Evolutionary conservation across 2,329 filamentous ascomycete species (phyloP), one percentile per base, ranked within the genome.

Genomic region (Nemania sp.): DNA sequence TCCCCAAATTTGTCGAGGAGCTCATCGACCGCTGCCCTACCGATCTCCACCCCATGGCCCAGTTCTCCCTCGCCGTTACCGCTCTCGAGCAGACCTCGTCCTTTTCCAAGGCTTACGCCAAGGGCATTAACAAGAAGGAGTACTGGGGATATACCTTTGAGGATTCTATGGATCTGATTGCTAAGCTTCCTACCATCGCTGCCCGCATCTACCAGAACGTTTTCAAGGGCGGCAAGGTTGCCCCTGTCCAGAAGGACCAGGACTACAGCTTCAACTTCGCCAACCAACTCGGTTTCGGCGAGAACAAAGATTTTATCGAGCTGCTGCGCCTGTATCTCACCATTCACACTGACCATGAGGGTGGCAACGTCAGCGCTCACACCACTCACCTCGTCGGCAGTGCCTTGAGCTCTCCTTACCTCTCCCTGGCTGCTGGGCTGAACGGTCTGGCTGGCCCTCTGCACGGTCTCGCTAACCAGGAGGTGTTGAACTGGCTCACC

Each of bases 91-190:
- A 97, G 81, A 94, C 96, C 79, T 98, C 95, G 66, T 87, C 91
- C 68, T 99, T 99, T 81, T 89, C 95, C 79, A 97, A 97, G 87
- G 95, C 95, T 74, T 99, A 99, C 78, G 94, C 93, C 75, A 96
- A 96, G 87, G 95, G 95, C 76, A 91, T 99, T 76, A 95, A 94
- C 88, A 99, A 99, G 91, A 91, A 93, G 81, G 92, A 98, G 73
- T 99, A 99, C 91, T 99, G 95, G 95, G 88, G 89, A 80, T 93
- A 98, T 87, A 97, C 93, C 72, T 99, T 96, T 75, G 95, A 99
- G 87, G 95, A 99, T 83, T 95, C 93, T 65, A 98, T 99, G 94
- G 94, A 99, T 82, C 85, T 99, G 78, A 99, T 99, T 78, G 95
- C 95, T 76, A 98, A 98, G 89, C 91, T 99, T 73, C 95, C 95